Conservation (phyloP, 2,329 filamentous ascomycete genomes). For the Talaromyces sp. region DNA sequence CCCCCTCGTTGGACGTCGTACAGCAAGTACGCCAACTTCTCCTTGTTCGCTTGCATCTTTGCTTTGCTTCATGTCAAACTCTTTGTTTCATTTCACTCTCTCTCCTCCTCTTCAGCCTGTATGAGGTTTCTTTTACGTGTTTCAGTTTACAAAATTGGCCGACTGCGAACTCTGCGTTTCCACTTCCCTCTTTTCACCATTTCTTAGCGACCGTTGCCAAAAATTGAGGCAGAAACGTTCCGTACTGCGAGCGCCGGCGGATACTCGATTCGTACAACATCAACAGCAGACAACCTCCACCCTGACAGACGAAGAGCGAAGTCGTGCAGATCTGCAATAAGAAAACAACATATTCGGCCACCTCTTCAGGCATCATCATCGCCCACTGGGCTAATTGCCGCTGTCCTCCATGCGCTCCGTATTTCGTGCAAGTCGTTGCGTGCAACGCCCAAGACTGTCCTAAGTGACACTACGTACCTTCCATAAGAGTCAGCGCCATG, state of each 20-base stretch:
- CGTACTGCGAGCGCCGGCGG: neutral
- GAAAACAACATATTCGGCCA: neutral
- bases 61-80: neutral
- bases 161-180: neutral
- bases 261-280: neutral
- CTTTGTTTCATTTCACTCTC: neutral
- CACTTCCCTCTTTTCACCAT: neutral
- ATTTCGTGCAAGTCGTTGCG: conserved; percentile 15
- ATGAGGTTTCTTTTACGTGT: neutral
- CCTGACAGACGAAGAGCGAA: neutral
- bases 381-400: conserved; percentile 9
- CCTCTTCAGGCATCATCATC: neutral
- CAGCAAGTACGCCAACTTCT: neutral
- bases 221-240: neutral
- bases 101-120: neutral
- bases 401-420: conserved; percentile 18
- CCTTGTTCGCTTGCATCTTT: conserved; percentile 2
- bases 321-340: neutral
- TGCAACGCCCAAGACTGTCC: conserved; percentile 17
- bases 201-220: neutral
- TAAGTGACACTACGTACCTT: conserved; percentile 7
- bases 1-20: neutral
- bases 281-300: neutral
- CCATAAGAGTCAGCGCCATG: conserved; percentile 26
- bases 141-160: neutral